Evolutionary conservation across 352 stramenopile species (phyloP).

Genomic region (Globisporangium splendens): DNA sequence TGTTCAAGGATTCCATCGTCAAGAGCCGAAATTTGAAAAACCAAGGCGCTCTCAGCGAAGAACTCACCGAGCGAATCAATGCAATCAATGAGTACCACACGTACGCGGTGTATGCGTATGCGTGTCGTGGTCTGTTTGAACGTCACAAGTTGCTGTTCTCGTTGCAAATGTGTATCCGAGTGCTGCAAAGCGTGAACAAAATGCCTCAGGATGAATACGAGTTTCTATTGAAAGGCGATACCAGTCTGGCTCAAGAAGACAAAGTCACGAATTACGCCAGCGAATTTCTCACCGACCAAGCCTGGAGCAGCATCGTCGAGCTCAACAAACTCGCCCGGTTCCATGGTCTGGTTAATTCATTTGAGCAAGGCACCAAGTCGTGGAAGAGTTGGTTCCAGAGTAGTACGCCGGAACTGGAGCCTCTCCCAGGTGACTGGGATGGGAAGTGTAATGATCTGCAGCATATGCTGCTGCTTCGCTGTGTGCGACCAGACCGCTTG

Average conservation of each 20-base stretch:
- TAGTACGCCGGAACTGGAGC: constrained; percentile 86
- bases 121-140: constrained; percentile 94
- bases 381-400: constrained; percentile 87
- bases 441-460: constrained; percentile 93
- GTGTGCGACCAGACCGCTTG: constrained; percentile 89
- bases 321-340: constrained; percentile 89
- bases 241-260: constrained; percentile 54
- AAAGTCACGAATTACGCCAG: constrained; percentile 79
- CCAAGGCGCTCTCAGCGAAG: constrained; percentile 72
- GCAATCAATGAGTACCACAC: constrained; percentile 96
- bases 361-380: constrained; percentile 83
- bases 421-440: constrained; percentile 91
- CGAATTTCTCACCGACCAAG: constrained; percentile 81
- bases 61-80: constrained; percentile 85
- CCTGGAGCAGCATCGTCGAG: constrained; percentile 91
- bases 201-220: constrained; percentile 92
- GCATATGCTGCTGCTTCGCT: constrained; percentile 91
- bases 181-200: constrained; percentile 90
- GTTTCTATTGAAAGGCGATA: constrained; percentile 92
- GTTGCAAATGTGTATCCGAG: constrained; percentile 92
- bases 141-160: constrained; percentile 95
- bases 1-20: constrained; percentile 94
- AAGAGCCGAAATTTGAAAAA: constrained; percentile 81
- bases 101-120: constrained; percentile 93
- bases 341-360: constrained; percentile 85